Evolutionary conservation across 257 asterid species (phyloP).

Genomic region (Avicennia marina): DNA sequence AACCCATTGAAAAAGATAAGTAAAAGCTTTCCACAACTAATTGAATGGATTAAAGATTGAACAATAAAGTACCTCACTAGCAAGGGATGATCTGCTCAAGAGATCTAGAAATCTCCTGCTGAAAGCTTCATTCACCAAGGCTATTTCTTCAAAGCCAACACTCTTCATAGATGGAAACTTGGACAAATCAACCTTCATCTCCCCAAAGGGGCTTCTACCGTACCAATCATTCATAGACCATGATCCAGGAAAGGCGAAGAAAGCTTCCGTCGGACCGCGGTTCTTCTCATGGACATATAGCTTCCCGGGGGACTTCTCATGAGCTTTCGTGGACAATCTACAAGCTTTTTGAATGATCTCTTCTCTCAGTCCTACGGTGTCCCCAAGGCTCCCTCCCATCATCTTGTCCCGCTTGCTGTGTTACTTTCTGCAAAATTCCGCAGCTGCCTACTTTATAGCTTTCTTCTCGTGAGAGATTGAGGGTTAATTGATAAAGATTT

Average conservation of each 20-base stretch:
- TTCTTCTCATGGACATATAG: slow-evolving; percentile 47
- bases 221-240: slow-evolving; percentile 65
- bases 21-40: neutral
- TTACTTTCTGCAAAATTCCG: neutral
- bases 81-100: slow-evolving; percentile 41
- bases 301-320: slow-evolving; percentile 41
- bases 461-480: too few relatives aligned
- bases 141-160: slow-evolving; percentile 52
- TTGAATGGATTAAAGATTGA: neutral
- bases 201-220: slow-evolving; percentile 53
- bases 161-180: slow-evolving; percentile 59
- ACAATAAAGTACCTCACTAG: slow-evolving; percentile 44
- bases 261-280: slow-evolving; percentile 38
- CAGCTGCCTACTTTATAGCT: too few relatives aligned
- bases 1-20: neutral
- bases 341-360: slow-evolving; percentile 63
- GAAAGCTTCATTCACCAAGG: slow-evolving; percentile 62
- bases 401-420: slow-evolving; percentile 10
- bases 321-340: slow-evolving; percentile 62
- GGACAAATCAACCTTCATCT: slow-evolving; percentile 34
- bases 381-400: slow-evolving; percentile 50
- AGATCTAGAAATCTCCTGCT: slow-evolving; percentile 44
- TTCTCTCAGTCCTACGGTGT: slow-evolving; percentile 40
- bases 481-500: too few relatives aligned
- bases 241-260: slow-evolving; percentile 67